Base-by-base conservation (phyloP, 306 rosid genomes). In the Cyamopsis tetragonoloba region DNA sequence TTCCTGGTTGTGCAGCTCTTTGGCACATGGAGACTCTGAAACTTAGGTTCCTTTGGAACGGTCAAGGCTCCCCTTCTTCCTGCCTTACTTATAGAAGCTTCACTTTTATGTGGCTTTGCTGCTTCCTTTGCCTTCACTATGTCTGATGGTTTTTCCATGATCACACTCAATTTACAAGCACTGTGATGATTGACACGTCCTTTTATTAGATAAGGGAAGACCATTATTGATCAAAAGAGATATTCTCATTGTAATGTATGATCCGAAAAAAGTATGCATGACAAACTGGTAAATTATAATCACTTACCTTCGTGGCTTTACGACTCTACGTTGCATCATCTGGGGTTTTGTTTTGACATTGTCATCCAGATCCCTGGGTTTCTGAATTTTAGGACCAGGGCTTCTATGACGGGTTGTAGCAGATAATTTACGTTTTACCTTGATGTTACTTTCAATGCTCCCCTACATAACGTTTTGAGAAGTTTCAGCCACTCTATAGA, bases 11-110 rank as follows among this genome's bases (percentile, higher is more conserved):
- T 59, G 77, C 80, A 67, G 12, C 49, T 34, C 75, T 62, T 76
- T 4, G 74, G 96, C 42, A 83, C 79, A 28, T 84, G 97, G 44
- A 82, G 76, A 26, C 53, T 67, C 23, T 88, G 97, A 79, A 89
- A 87, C 28, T 74, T 82, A 32, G 91, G 97, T 64, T 84, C 87
- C 81, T 79, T 86, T 3, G 97, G 85, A 61, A 83, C 75, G 24
- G 96, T 89, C 50, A 71, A 8, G 10, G 83, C 57, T 75, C 71
- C 83, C 73, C 61, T 83, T 67, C 73, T 86, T 34, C 74, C 74
- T 41, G 87, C 74, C 58, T 73, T 67, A 60, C 53, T 64, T 57
- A 48, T 64, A 10, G 78, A 61, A 60, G 49, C 82, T 1, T 59
- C 75, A 49, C 56, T 42, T 30, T 72, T 58, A 26, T 59, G 23